phyloP scores from a whole-genome alignment of 1,139 yeast genomes.

The Debaryomyces sp. region DNA sequence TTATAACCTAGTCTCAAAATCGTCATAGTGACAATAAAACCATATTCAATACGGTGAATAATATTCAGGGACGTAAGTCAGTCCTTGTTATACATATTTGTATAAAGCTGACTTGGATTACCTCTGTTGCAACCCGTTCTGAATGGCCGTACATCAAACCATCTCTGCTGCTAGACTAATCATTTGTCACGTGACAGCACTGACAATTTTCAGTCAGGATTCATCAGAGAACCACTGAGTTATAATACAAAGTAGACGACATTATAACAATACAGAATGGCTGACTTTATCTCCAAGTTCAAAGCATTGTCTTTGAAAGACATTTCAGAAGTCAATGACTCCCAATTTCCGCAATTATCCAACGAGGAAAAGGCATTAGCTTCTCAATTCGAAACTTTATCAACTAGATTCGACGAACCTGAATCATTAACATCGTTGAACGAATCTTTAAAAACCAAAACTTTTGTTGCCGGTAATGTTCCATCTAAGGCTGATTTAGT shows the following conservation, averaged over 20 bases:
- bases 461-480: constrained; percentile 67
- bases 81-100: neutral
- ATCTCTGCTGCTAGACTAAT: neutral
- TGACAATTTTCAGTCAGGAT: constrained; percentile 2
- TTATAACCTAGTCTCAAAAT: too few relatives aligned
- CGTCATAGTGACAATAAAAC: too few relatives aligned
- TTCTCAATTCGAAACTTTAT: constrained; percentile 79
- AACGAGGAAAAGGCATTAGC: constrained; percentile 68
- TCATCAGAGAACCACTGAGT: neutral
- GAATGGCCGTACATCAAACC: neutral
- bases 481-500: constrained; percentile 70
- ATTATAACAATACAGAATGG: constrained; percentile 27
- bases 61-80: too few relatives aligned
- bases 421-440: constrained; percentile 64
- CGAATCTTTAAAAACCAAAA: constrained; percentile 64
- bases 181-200: neutral
- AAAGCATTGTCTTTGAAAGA: constrained; percentile 42
- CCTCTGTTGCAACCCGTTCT: neutral
- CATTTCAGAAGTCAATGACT: constrained; percentile 27
- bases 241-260: neutral
- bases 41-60: too few relatives aligned
- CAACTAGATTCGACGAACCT: constrained; percentile 58
- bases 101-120: neutral
- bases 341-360: constrained; percentile 39
- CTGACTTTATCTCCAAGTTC: constrained; percentile 46